Evolutionary conservation across 2,329 filamentous ascomycete genomes (phyloP), one percentile per base, ranked within the genome.

Genomic region (Penicillium sp.): DNA sequence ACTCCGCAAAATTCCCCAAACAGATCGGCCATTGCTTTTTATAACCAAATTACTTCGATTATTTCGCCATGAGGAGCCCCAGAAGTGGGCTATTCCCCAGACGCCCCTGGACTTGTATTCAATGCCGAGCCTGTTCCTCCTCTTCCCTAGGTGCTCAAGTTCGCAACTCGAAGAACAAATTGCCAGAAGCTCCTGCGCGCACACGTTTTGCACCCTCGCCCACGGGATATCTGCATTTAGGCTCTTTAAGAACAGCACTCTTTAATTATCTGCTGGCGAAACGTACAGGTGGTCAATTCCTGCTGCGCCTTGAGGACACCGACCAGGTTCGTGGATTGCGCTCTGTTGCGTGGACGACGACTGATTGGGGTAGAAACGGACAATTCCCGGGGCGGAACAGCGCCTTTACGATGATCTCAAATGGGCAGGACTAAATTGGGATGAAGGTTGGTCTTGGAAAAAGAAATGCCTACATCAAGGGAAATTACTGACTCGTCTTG

Each of bases 131-230:
- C 29, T 64, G 57, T 49, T 70, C 66, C 48, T 72, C 71, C 40
- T 64, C 69, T 39, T 61, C 64, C 34, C 48, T 47, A 6, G 55
- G 61, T 41, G 55, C 68, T 56, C 62, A 63, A 41, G 54, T 59
- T 56, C 61, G 64, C 58, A 73, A 70, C 61, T 58, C 62, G 53
- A 73, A 67, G 53, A 71, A 62, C 52, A 66, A 69, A 59, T 70
- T 75, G 43, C 76, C 84, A 27, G 74, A 77, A 27, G 73, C 69
- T 7, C 88, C 89, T 42, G 84, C 84, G 55, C 81, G 90, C 70
- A 90, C 94, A 16, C 87, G 94, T 43, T 99, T 99, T 73, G 94
- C 95, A 1, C 94, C 94, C 0, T 97, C 94, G 1, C 94, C 94
- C 0, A 99, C 94, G 0, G 94, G 94, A 1, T 92, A 93, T 66